Conservation (phyloP, 2,329 filamentous ascomycete genomes). For the Xylariaceae sp. region DNA sequence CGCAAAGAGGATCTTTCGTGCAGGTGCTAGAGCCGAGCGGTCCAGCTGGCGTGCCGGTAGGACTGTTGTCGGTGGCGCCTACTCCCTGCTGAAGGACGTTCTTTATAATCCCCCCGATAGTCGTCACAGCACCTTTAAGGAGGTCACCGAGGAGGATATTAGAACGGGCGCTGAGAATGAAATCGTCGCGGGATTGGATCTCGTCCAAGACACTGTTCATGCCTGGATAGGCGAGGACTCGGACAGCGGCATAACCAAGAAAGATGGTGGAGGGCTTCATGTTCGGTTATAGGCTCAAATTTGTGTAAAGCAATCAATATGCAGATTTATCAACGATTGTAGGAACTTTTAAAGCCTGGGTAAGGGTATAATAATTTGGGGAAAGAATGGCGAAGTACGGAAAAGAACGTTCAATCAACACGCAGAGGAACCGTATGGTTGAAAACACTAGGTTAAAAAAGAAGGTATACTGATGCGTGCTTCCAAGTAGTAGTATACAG, state of each 20-base stretch:
- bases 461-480: background rate
- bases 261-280: constrained; percentile 35
- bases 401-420: background rate
- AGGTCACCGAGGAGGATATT: constrained; percentile 37
- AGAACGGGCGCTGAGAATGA: constrained; percentile 28
- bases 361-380: background rate
- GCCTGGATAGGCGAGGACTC: constrained; percentile 36
- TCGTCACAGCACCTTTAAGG: constrained; percentile 10
- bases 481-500: too few species aligned
- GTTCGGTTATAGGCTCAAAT: background rate
- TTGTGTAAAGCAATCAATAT: background rate
- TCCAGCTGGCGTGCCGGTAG: constrained; percentile 35
- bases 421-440: background rate
- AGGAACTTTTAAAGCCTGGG: background rate
- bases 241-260: constrained; percentile 21
- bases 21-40: constrained; percentile 35
- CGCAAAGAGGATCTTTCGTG: constrained; percentile 43
- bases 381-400: background rate
- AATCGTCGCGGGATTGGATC: constrained; percentile 34
- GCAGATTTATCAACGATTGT: background rate
- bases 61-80: constrained; percentile 25
- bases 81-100: constrained; percentile 31
- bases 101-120: constrained; percentile 33
- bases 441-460: background rate
- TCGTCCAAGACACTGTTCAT: constrained; percentile 35